These are phyloP conservation scores for Graphilbum fragrans DNA, from an alignment of 2,329 filamentous ascomycete genomes.

Conservation along the genomic window DNA sequence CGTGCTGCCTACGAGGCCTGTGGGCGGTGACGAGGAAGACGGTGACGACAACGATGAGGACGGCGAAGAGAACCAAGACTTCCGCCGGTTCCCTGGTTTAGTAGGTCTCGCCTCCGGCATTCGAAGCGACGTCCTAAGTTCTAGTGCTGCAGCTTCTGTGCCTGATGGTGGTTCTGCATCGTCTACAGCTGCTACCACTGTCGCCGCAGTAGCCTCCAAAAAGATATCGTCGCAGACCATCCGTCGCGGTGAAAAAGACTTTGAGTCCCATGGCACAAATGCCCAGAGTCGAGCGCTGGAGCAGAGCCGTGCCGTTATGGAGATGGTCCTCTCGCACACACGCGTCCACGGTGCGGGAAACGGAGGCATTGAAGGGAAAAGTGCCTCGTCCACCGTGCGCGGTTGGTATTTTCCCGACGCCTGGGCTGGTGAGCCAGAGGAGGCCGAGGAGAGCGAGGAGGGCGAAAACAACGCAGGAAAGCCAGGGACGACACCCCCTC, in stretches of 20 bases:
- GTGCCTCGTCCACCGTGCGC: conserved; percentile 42
- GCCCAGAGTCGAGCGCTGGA: conserved; percentile 70
- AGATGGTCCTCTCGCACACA: conserved; percentile 69
- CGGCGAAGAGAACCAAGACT: conserved; percentile 61
- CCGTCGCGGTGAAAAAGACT: conserved; percentile 92
- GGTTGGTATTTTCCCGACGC: conserved; percentile 63
- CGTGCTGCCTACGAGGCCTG: too few species aligned
- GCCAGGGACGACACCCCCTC: conserved; percentile 4
- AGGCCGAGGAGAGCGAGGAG: conserved; percentile 14
- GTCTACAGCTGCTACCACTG: background rate
- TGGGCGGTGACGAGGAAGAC: background rate
- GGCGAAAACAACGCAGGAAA: conserved; percentile 12
- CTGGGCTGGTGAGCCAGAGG: conserved; percentile 22
- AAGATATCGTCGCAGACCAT: conserved; percentile 52
- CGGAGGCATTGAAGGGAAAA: background rate
- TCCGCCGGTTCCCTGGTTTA: conserved; percentile 54
- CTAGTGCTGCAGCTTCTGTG: background rate
- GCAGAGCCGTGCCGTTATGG: conserved; percentile 76
- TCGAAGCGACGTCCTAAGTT: background rate
- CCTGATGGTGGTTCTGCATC: background rate
- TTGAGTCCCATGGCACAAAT: conserved; percentile 81
- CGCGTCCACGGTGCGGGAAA: conserved; percentile 51
- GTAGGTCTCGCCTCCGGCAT: background rate
- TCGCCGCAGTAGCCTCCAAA: too few species aligned
- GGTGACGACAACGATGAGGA: conserved; percentile 12